Conservation (phyloP, 495 filamentous ascomycete species). For the Daldinia childiae region DNA sequence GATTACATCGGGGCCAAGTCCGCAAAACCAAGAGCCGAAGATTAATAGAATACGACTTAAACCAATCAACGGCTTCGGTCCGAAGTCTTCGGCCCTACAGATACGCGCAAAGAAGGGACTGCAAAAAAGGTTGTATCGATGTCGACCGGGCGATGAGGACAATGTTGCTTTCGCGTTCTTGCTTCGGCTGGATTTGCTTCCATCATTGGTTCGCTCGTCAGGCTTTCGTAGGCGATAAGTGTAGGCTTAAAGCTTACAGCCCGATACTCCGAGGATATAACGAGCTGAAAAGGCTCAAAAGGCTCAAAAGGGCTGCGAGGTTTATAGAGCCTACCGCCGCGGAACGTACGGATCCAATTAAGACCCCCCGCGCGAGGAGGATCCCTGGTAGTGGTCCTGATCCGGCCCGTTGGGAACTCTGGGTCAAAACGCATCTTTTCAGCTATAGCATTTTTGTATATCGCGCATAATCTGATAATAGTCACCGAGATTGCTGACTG, state of each 20-base stretch:
- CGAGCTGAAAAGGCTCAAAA: constrained; percentile 9
- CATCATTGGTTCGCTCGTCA: background rate
- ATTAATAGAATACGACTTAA: background rate
- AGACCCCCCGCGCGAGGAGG: constrained; percentile 2
- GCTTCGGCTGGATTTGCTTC: constrained; percentile 3
- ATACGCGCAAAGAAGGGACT: background rate
- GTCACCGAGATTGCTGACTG: background rate
- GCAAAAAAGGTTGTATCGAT: background rate
- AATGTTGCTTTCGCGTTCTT: constrained; percentile 11
- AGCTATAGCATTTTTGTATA: background rate
- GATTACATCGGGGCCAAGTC: constrained; percentile 15
- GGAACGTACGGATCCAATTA: constrained; percentile 15
- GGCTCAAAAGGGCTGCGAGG: background rate
- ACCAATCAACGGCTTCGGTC: constrained; percentile 22
- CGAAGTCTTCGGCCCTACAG: constrained; percentile 38
- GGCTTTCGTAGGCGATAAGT: background rate
- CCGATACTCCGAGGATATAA: constrained; percentile 23
- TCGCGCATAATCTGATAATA: constrained; percentile 11
- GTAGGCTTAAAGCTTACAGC: background rate
- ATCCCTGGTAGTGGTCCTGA: constrained; percentile 7
- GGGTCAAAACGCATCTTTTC: constrained; percentile 19
- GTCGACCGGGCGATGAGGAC: background rate
- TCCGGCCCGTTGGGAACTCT: constrained; percentile 22
- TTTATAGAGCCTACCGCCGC: background rate
- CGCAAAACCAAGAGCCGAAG: constrained; percentile 17